phyloP scores from a whole-genome alignment of 768 basidiomycete species.

The Arthromyces matolae region DNA sequence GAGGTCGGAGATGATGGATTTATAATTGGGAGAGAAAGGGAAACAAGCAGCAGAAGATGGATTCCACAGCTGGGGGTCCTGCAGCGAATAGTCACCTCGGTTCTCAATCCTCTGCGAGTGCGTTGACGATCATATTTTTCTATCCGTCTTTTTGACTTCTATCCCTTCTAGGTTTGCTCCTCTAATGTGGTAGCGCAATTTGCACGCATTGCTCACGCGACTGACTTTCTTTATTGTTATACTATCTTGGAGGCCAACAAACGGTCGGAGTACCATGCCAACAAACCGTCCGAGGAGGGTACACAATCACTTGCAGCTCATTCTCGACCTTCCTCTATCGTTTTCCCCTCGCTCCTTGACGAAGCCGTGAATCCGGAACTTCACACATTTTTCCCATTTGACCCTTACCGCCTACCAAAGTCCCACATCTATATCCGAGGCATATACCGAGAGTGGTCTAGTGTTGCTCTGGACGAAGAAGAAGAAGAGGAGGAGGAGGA shows the following conservation, averaged over 20 bases:
- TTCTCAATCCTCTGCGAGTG: conserved; percentile 89
- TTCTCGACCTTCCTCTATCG: not conserved
- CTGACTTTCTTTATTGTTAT: conserved; percentile 92
- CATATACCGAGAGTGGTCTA: conserved; percentile 88
- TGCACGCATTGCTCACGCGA: conserved; percentile 86
- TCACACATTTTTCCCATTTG: conserved; percentile 96
- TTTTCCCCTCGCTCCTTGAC: conserved; percentile 27
- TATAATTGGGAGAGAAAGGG: conserved; percentile 17
- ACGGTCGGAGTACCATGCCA: conserved; percentile 50
- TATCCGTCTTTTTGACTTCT: not conserved
- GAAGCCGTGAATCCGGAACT: conserved; percentile 59
- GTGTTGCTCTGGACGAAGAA: conserved; percentile 74
- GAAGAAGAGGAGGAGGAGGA: conserved; percentile 62
- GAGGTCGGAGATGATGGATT: conserved; percentile 52
- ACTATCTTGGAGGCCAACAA: conserved; percentile 88
- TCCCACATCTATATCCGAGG: conserved; percentile 74
- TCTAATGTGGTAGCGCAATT: conserved; percentile 90
- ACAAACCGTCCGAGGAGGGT: conserved; percentile 16
- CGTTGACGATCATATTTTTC: conserved; percentile 10
- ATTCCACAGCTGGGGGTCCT: conserved; percentile 75
- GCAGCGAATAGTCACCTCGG: conserved; percentile 74
- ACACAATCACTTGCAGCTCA: not conserved
- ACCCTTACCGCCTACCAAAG: conserved; percentile 88
- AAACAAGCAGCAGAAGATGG: conserved; percentile 66
- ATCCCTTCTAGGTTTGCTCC: conserved; percentile 70